Percentiles rank a stretch among this genome's conserved stretches.
Evolutionary conservation across 805 yeast genomes (phyloP).

Genomic region (Hanseniaspora nectarophila): DNA sequence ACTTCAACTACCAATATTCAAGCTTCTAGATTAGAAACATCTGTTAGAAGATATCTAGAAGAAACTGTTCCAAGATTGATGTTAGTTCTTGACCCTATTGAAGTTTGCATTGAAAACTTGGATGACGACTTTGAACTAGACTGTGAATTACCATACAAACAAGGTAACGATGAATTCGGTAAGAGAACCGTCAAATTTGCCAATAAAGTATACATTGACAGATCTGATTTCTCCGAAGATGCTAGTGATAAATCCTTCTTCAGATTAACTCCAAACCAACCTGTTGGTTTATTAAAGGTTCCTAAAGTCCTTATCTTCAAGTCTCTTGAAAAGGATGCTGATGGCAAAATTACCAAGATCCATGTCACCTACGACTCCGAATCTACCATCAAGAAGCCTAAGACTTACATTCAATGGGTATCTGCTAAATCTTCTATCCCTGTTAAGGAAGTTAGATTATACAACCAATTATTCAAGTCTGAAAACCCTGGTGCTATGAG

Average conservation of each 20-base stretch:
- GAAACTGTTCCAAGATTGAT: slow-evolving; percentile 86
- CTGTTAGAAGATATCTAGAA: slow-evolving; percentile 79
- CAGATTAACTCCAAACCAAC: slow-evolving; percentile 85
- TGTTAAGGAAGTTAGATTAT: slow-evolving; percentile 68
- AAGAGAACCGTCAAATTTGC: slow-evolving; percentile 65
- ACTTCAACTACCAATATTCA: slow-evolving; percentile 88
- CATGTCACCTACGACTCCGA: slow-evolving; percentile 72
- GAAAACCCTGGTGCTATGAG: slow-evolving; percentile 74
- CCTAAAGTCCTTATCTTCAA: slow-evolving; percentile 70
- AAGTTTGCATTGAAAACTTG: slow-evolving; percentile 70
- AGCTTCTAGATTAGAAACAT: slow-evolving; percentile 74
- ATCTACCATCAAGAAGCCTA: slow-evolving; percentile 58
- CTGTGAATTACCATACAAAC: slow-evolving; percentile 77
- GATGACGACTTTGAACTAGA: slow-evolving; percentile 59
- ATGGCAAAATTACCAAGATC: slow-evolving; percentile 56
- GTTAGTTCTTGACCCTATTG: slow-evolving; percentile 82
- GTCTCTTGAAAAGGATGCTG: slow-evolving; percentile 38
- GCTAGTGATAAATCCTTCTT: slow-evolving; percentile 59
- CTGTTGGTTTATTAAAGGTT: slow-evolving; percentile 88
- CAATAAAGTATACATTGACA: slow-evolving; percentile 69
- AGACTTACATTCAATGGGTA: slow-evolving; percentile 95
- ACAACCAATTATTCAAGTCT: slow-evolving; percentile 75
- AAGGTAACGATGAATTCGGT: slow-evolving; percentile 69
- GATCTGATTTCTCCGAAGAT: slow-evolving; percentile 70
- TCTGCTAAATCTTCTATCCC: slow-evolving; percentile 56